These are phyloP conservation scores for Phialophora verrucosa DNA, from an alignment of 2,329 filamentous ascomycete species.

Conservation along the genomic window DNA sequence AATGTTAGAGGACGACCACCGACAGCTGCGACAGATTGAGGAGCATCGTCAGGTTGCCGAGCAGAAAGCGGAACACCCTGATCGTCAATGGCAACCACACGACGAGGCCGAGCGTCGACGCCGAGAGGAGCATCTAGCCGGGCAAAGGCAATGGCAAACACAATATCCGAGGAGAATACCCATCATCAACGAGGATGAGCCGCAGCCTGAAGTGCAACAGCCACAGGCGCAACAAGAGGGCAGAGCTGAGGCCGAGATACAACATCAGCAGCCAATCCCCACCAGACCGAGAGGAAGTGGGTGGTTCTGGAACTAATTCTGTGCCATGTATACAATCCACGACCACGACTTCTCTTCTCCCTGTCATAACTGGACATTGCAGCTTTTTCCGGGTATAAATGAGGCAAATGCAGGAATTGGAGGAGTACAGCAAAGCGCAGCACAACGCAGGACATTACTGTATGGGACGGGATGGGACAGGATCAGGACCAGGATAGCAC, in stretches of 20 bases:
- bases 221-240: constrained; percentile 7
- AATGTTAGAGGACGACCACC: background rate
- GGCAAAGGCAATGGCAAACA: background rate
- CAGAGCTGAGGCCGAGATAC: background rate
- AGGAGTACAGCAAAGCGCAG: background rate
- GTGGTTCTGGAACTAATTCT: constrained; percentile 33
- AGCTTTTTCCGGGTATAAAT: background rate
- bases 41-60: background rate
- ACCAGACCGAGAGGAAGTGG: constrained; percentile 21
- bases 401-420: background rate
- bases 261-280: background rate
- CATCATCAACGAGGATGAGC: background rate
- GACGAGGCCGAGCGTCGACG: background rate
- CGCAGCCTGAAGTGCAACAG: background rate
- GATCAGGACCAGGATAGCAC: background rate
- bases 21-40: background rate
- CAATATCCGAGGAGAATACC: background rate
- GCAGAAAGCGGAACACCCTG: background rate
- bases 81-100: background rate
- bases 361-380: background rate
- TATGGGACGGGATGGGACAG: background rate
- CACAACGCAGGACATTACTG: background rate
- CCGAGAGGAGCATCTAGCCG: background rate
- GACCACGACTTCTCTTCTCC: background rate
- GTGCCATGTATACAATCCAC: background rate